Base-by-base conservation (phyloP, 2,329 filamentous ascomycete species). In the Stachybotrys elegans region DNA sequence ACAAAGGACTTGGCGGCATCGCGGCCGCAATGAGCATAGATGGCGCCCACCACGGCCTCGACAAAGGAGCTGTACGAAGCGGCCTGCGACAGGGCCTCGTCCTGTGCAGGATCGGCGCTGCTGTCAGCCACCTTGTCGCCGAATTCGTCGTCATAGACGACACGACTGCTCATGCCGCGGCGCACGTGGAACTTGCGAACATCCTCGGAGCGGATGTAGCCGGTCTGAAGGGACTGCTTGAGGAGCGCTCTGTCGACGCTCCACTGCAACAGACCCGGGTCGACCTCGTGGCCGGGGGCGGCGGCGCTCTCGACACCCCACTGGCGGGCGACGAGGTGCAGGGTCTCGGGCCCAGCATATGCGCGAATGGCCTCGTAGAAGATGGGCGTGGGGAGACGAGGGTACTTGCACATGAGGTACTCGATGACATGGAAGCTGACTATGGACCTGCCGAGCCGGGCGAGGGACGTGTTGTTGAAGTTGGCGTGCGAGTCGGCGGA, bases 231-330 rank as follows among this genome's bases (percentile, higher is more conserved):
- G 49, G 60, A 72, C 62, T 70, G 65, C 40, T 68, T 60, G 19
- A 71, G 58, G 17, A 73, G 71, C 14, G 68, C 60, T 6, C 69
- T 55, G 43, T 75, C 65, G 60, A 68, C 68, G 67, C 69, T 70
- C 73, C 90, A 95, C 62, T 97, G 93, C 48, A 98, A 73, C 43
- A 95, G 73, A 6, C 92, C 93, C 0, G 91, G 84, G 62, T 98
- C 93, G 44, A 97, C 91, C 69, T 97, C 92, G 47, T 81, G 81
- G 41, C 92, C 93, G 1, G 93, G 93, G 17, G 82, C 84, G 11
- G 86, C 88, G n/a, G 88, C 92, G 35, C 75, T 70, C 63, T 97
- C 92, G 14, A 97, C 82, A 68, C 93, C 93, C 93, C 93, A 98
- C 69, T 93, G 86, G 49, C 77, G 73, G 14, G 87, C 81, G 52